Conservation (phyloP, 768 basidiomycete genomes). For the Suillus alpinus region DNA sequence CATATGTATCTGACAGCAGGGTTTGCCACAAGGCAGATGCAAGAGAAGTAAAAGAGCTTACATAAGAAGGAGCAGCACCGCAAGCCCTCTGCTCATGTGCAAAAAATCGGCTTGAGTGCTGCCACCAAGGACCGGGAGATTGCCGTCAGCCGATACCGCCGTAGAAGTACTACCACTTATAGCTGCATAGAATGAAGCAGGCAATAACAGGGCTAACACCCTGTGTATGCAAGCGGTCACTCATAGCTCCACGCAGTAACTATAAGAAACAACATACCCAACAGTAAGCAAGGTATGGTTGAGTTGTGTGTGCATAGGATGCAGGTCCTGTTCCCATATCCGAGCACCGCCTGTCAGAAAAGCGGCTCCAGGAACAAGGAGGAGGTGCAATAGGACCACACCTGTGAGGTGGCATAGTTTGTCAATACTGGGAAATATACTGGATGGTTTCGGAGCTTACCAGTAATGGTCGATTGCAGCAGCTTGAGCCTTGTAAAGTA, state of each 20-base stretch:
- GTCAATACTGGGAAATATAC: background rate
- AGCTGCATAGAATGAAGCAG: constrained; percentile 67
- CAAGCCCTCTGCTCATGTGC: constrained; percentile 62
- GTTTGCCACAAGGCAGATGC: background rate
- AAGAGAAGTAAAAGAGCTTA: constrained; percentile 28
- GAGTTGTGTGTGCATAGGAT: constrained; percentile 61
- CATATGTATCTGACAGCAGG: constrained; percentile 49
- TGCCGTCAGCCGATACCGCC: constrained; percentile 11
- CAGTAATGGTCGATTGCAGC: constrained; percentile 67
- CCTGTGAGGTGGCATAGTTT: constrained; percentile 32
- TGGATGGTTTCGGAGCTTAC: constrained; percentile 26
- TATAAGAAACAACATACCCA: constrained; percentile 42
- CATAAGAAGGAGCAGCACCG: constrained; percentile 61
- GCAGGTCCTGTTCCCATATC: constrained; percentile 63
- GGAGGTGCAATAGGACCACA: constrained; percentile 69
- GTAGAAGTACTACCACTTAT: constrained; percentile 38
- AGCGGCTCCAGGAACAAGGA: constrained; percentile 66
- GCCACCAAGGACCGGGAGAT: constrained; percentile 29
- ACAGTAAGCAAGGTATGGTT: constrained; percentile 69
- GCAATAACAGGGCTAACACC: constrained; percentile 60
- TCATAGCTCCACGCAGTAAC: background rate
- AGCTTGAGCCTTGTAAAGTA: constrained; percentile 46
- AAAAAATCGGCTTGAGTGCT: constrained; percentile 52
- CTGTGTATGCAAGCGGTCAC: constrained; percentile 29
- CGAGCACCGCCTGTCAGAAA: constrained; percentile 74